phyloP scores from a whole-genome alignment of 768 basidiomycete genomes.

The Mycena indigotica region DNA sequence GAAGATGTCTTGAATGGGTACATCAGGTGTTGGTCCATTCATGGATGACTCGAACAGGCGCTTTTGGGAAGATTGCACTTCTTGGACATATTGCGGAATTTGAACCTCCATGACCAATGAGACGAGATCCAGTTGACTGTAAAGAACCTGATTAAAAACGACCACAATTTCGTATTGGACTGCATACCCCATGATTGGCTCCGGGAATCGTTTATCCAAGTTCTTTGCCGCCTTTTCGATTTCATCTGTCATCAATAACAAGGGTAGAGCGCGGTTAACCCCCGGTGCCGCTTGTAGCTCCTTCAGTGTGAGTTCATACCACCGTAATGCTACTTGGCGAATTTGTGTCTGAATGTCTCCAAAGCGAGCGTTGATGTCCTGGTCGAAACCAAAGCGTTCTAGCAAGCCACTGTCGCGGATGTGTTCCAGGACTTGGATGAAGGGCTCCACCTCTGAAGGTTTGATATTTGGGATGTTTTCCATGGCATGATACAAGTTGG shows the following conservation, averaged over 20 bases:
- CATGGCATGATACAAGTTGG: conserved; percentile 81
- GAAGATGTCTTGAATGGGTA: conserved; percentile 90
- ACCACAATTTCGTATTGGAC: not conserved
- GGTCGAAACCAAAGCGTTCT: conserved; percentile 72
- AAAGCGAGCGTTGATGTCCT: conserved; percentile 57
- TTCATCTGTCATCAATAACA: conserved; percentile 85
- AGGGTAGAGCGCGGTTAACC: conserved; percentile 78
- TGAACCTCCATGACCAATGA: conserved; percentile 70
- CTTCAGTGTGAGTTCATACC: conserved; percentile 63
- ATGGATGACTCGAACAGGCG: conserved; percentile 79
- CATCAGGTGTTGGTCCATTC: conserved; percentile 85
- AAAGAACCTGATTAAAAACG: conserved; percentile 1
- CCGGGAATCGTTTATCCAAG: conserved; percentile 84
- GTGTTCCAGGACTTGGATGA: conserved; percentile 67
- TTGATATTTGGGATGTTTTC: conserved; percentile 77
- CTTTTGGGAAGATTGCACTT: conserved; percentile 70
- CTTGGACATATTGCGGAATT: conserved; percentile 66
- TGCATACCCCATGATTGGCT: conserved; percentile 77
- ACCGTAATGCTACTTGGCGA: conserved; percentile 57
- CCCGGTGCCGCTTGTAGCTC: conserved; percentile 71
- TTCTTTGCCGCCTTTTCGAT: conserved; percentile 83
- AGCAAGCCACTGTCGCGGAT: conserved; percentile 71
- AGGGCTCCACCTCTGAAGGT: conserved; percentile 65
- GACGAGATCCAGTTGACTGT: conserved; percentile 73
- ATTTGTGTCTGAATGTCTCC: conserved; percentile 69